Percentiles rank a stretch among this genome's conserved stretches.
phyloP scores from a whole-genome alignment of 164 flowering plant species.

The Aristolochia californica region DNA sequence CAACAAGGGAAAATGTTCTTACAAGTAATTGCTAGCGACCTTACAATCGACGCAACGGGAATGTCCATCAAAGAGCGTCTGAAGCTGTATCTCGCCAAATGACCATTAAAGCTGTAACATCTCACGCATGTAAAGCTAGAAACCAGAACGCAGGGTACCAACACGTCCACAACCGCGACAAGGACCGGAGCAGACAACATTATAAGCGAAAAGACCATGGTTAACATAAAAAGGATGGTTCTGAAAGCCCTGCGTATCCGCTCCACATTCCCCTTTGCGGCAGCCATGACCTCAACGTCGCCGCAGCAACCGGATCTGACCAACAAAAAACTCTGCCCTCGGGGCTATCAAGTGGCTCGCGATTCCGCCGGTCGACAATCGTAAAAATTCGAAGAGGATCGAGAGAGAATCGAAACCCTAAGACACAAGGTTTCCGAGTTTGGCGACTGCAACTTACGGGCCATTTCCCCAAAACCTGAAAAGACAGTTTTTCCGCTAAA shows the following conservation, averaged over 20 bases:
- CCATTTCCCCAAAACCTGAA: no score
- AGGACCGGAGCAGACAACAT: constrained; percentile 55
- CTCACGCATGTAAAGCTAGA: constrained; percentile 70
- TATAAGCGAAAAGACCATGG: constrained; percentile 67
- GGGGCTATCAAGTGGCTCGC: no score
- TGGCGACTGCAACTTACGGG: no score
- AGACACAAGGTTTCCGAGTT: no score
- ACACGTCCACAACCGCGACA: constrained; percentile 57
- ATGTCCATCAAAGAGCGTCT: constrained; percentile 72
- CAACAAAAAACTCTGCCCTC: no score
- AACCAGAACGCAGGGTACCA: constrained; percentile 48
- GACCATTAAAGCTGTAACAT: constrained; percentile 47
- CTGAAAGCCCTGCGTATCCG: constrained; percentile 44
- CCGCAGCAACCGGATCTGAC: background rate
- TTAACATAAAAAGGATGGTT: constrained; percentile 71
- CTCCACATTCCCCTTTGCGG: constrained; percentile 41
- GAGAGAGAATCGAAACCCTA: no score
- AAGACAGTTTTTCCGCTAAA: no score
- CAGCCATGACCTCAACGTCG: constrained; percentile 16
- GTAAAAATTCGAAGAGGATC: no score
- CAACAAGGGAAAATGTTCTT: constrained; percentile 7
- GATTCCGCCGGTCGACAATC: no score
- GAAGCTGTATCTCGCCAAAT: constrained; percentile 57
- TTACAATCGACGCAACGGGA: constrained; percentile 65
- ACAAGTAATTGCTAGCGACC: constrained; percentile 80